A percentile compares a stretch with the other conserved stretches of the same genome.
phyloP scores from a whole-genome alignment of 768 basidiomycete species.

The Kwoniella europaea region DNA sequence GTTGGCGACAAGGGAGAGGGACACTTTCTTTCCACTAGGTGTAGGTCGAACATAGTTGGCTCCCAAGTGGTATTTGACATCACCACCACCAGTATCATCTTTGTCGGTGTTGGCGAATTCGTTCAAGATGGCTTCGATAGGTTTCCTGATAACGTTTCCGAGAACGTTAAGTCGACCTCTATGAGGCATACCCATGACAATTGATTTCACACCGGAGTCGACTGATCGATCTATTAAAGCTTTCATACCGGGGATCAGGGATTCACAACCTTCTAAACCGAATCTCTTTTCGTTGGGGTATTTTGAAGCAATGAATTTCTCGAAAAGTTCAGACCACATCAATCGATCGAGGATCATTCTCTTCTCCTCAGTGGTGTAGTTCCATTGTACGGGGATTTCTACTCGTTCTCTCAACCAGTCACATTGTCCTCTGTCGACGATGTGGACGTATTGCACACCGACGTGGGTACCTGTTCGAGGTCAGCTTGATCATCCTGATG shows the following conservation, averaged over 20 bases:
- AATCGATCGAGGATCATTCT: slow-evolving; percentile 98
- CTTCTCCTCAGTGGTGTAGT: slow-evolving; percentile 97
- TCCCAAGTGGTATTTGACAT: slow-evolving; percentile 97
- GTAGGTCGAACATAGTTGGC: slow-evolving; percentile 99
- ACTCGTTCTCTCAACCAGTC: slow-evolving; percentile 98
- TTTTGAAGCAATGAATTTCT: slow-evolving; percentile 97
- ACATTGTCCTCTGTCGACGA: slow-evolving; percentile 97
- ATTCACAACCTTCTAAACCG: slow-evolving; percentile 96
- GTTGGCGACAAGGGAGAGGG: slow-evolving; percentile 96
- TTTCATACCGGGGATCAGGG: slow-evolving; percentile 98
- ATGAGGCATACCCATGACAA: slow-evolving; percentile 99
- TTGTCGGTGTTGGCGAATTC: slow-evolving; percentile 80
- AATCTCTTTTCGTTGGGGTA: slow-evolving; percentile 99
- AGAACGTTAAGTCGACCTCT: slow-evolving; percentile 97
- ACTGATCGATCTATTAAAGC: slow-evolving; percentile 98
- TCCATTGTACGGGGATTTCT: slow-evolving; percentile 95
- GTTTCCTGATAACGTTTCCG: slow-evolving; percentile 98
- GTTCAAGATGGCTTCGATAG: slow-evolving; percentile 95
- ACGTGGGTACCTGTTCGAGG: slow-evolving; percentile 52
- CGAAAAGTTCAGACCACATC: slow-evolving; percentile 99
- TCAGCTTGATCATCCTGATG: slow-evolving; percentile 50
- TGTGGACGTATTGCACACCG: slow-evolving; percentile 67
- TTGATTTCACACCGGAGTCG: slow-evolving; percentile 90
- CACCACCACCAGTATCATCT: slow-evolving; percentile 84
- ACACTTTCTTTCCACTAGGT: slow-evolving; percentile 95